A percentile compares a stretch with the other conserved stretches of the same genome.
Conservation (phyloP, 345 rosid genomes). For the Laguncularia racemosa region DNA sequence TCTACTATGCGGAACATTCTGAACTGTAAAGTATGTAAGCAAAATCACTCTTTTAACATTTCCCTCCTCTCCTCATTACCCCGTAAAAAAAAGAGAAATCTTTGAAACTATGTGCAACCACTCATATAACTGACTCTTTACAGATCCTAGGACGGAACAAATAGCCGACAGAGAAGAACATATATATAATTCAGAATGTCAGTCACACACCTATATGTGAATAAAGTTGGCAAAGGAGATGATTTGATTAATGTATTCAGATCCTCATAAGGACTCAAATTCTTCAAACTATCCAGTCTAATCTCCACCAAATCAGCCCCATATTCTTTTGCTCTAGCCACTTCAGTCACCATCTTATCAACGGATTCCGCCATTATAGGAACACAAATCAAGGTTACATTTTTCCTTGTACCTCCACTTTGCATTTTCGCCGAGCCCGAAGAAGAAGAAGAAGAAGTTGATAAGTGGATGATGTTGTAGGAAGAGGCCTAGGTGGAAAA, state of each 20-base stretch:
- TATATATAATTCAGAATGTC: too few relatives aligned
- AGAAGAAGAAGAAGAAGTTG: conserved; percentile 20
- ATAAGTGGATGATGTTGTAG: too few relatives aligned
- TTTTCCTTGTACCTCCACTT: conserved; percentile 26
- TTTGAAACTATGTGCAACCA: too few relatives aligned
- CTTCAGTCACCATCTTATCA: conserved; percentile 40
- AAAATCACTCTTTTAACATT: too few relatives aligned
- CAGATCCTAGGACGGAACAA: too few relatives aligned
- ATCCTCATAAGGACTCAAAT: conserved; percentile 36
- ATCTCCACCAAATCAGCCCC: conserved; percentile 89
- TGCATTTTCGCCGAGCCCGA: conserved; percentile 21
- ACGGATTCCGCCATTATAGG: conserved; percentile 72
- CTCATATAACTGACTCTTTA: too few relatives aligned
- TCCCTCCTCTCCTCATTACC: too few relatives aligned
- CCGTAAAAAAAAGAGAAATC: too few relatives aligned
- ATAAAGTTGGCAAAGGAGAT: conserved; percentile 69
- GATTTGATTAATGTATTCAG: conserved; percentile 39
- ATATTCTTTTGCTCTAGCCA: conserved; percentile 43
- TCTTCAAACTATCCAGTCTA: conserved; percentile 60
- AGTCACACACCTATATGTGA: conserved; percentile 68
- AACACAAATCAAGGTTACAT: conserved; percentile 67
- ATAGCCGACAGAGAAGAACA: too few relatives aligned
- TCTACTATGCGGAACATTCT: too few relatives aligned
- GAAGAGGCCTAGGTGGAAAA: too few relatives aligned
- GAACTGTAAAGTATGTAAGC: too few relatives aligned